Conservation (phyloP, 305 asterid genomes). For the Caryopteris hybrid region DNA sequence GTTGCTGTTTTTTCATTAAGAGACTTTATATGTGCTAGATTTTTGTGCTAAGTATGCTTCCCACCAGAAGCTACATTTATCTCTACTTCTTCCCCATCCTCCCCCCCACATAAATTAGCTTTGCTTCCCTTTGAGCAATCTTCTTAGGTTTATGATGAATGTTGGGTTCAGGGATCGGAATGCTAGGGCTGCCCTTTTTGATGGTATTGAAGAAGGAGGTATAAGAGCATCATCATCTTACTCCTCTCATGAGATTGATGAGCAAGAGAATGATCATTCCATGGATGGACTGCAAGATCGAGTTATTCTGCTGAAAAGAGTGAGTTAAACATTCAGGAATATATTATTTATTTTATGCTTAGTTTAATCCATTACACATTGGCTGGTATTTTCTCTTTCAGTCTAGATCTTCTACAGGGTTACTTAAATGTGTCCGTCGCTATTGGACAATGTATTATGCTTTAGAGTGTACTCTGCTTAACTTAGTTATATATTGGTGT, state of each 20-base stretch:
- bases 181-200: constrained; percentile 75
- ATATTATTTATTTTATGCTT: neutral
- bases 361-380: neutral
- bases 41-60: neutral
- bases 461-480: neutral
- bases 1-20: neutral
- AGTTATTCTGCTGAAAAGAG: constrained; percentile 79
- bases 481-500: neutral
- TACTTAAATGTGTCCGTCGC: no score
- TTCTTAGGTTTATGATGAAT: neutral
- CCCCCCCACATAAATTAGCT: no score
- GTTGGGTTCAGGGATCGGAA: constrained; percentile 63
- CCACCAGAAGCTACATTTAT: neutral
- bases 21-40: constrained; percentile 4
- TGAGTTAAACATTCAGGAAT: constrained; percentile 27
- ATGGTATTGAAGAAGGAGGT: constrained; percentile 98
- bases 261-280: constrained; percentile 82
- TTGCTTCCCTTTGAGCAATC: neutral
- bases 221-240: constrained; percentile 74
- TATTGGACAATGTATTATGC: no score
- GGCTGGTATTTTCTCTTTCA: neutral
- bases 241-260: constrained; percentile 83
- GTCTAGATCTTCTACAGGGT: neutral
- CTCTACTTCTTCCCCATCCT: no score
- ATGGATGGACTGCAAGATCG: constrained; percentile 85